Evolutionary conservation across 139 green algal species (phyloP), one percentile per base, ranked within the genome.

Genomic region (Chlorella sp.): DNA sequence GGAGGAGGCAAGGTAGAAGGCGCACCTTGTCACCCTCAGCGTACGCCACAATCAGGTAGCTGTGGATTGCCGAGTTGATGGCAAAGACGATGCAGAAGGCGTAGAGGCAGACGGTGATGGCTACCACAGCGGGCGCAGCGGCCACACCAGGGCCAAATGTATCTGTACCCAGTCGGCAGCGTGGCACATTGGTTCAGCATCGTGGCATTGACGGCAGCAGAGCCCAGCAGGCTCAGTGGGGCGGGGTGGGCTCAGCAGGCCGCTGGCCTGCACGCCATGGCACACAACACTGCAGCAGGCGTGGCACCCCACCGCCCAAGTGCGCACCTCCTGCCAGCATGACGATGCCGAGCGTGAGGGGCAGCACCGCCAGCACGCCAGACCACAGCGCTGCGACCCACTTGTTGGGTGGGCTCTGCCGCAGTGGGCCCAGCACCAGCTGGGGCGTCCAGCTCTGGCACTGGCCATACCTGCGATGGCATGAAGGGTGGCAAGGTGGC

Each of bases 51-150:
- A 98, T 92, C 41, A 98, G 87, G 89, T 96, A 98, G 23, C 82
- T 93, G 89, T 98, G 95, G 23, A 97, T 87, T 23, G 91, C 90
- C 26, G 78, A 92, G 92, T 98, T 98, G 83, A 98, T 87, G 11
- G 95, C 95, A 87, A 98, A 98, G 11, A 98, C 39, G 21, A 97
- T 28, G 82, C 94, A 96, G 81, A 96, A 98, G 30, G 86, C 18
- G 32, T 91, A 91, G 41, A 97, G 83, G 4, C 88, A 18, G 7
- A 89, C 68, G 1, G 92, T 89, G 18, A 92, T 72, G 5, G 81
- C 65, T 0, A 39, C 67, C 25, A 92, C 85, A 60, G 76, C 78
- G 7, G 30, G 67, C 12, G 18, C 72, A 25, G 82, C 28, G 2
- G 78, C 23, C 36, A 62, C 72, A 39, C 38, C 65, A 11, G 69